Base-by-base conservation (phyloP, 768 basidiomycete species). In the Phanerochaete carnosa region DNA sequence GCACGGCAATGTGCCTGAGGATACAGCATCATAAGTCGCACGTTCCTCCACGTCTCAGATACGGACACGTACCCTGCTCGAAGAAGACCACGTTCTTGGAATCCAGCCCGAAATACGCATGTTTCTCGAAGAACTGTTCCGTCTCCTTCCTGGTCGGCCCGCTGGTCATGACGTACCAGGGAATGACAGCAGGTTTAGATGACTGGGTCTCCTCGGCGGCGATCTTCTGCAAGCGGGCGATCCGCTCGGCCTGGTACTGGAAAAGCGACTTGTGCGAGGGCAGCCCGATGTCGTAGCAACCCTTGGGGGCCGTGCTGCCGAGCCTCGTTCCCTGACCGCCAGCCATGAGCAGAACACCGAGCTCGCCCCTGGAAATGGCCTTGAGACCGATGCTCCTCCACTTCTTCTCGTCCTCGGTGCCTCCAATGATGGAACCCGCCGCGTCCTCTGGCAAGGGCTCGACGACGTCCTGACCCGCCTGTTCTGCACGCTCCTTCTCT, bases 81-180 rank as follows among this genome's bases (percentile, higher is more conserved):
- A 99, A 99, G 76, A 99, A 83, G 54, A 98, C 78, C 62, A 99
- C 88, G 67, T 97, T 88, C 63, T 85, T 79, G 59, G 84, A 70
- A 55, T 87, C 71, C 62, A 99, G 81, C 3, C 96, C 95, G 70
- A 98, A 99, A 77, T 82, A 91, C 2, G 74, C 72, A 75, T 94
- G 82, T 62, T 83, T 77, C 62, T 76, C 77, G 76, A 98, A 98
- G 80, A 89, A 98, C 28, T 76, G 77, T 73, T 93, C 91, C 25
- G 97, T 98, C 35, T 89, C 90, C 43, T 75, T 79, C 65, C 94
- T 85, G 35, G 97, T 99, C 39, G 96, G 97, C 25, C 95, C 95
- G 70, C 92, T 95, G 59, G 96, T 98, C 97, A 99, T 99, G 69
- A 99, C 87, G 77, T 98, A 98, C 97, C 97, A 98, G 37, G 93